These are phyloP conservation scores for Petunia axillaris DNA, from an alignment of 257 asterid species.

Conservation along the genomic window DNA sequence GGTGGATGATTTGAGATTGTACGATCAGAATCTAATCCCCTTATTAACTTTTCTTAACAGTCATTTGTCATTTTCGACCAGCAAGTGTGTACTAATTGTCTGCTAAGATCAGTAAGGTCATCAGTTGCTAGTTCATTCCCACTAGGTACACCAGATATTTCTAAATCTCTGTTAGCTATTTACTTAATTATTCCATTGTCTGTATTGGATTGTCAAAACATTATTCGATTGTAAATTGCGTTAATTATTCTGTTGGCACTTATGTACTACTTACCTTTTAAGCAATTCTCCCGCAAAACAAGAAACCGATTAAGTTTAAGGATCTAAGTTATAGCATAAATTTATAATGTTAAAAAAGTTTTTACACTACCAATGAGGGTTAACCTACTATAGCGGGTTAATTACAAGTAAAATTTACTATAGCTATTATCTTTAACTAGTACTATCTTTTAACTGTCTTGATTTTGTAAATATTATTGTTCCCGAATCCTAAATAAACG, in stretches of 20 bases:
- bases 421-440: too few species aligned
- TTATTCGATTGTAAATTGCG: neutral
- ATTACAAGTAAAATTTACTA: too few species aligned
- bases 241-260: constrained; percentile 1
- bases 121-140: constrained; percentile 10
- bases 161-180: neutral
- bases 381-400: too few species aligned
- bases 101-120: neutral
- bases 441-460: too few species aligned
- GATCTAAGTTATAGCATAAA: neutral
- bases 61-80: neutral
- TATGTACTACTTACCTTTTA: neutral
- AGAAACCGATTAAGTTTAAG: neutral
- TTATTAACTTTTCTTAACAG: neutral
- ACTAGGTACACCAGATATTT: neutral
- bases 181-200: constrained; percentile 10
- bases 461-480: too few species aligned
- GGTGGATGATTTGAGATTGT: constrained; percentile 38
- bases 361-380: too few species aligned
- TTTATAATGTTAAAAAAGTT: too few species aligned
- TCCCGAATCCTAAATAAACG: too few species aligned
- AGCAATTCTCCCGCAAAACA: neutral
- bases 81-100: neutral
- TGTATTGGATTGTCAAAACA: neutral
- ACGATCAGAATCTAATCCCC: constrained; percentile 41